Evolutionary conservation across 2,329 filamentous ascomycete genomes (phyloP), one percentile per base, ranked within the genome.

Genomic region (Ascochyta lentis): DNA sequence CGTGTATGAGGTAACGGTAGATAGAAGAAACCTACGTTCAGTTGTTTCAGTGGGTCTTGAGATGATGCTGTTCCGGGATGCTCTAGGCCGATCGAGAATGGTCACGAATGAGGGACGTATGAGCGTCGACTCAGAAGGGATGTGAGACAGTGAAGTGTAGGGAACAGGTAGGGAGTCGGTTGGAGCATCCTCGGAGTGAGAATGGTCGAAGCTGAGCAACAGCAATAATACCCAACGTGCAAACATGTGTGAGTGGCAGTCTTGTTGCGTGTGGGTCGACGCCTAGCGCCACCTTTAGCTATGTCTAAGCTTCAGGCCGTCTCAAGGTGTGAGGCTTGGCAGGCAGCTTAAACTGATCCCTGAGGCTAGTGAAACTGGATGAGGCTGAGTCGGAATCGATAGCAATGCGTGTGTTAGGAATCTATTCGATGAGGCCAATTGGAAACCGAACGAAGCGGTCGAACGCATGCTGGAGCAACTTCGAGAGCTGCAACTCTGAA

Each of bases 241-340:
- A 26, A 35, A 46, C 53, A 50, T 41, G 19, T 46, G 29, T 16
- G 34, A 35, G 22, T 40, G 40, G 29, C 41, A 49, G 34, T 34
- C 44, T n/a, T 41, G 51, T 13, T 34, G 45, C 45, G 43, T 35
- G 43, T 51, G 29, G 6, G 40, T 42, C 22, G 26, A 35, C 31
- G 44, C 43, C 48, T 52, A 54, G 45, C 46, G 54, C 48, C 35
- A 42, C n/a, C 49, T 46, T 22, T 27, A 24, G 46, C 34, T 33
- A 49, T 59, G 42, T 56, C 56, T 63, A 68, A 68, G 66, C 60
- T 65, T 64, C 57, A 53, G 38, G 48, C 53, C 40, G 60, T 61
- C 55, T 55, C 52, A 49, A 49, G 44, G 55, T 52, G 38, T 12
- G 59, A 64, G 63, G 65, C 69, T 71, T 72, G 65, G 67, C 66